Percentiles rank a stretch among this genome's conserved stretches.
phyloP scores from a whole-genome alignment of 2,329 filamentous ascomycete genomes.

The Fusarium chlamydosporum region DNA sequence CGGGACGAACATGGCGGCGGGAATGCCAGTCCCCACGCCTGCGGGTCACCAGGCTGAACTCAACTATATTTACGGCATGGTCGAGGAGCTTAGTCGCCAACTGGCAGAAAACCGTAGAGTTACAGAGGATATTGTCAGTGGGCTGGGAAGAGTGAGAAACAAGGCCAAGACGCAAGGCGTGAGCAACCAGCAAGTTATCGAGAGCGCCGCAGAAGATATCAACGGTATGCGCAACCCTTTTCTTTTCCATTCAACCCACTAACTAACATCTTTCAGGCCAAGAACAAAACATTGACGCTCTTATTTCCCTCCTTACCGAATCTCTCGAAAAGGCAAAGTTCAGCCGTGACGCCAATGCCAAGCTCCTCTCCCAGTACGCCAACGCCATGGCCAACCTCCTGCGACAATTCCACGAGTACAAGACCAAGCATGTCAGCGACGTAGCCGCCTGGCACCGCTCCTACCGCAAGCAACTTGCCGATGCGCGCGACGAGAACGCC shows the following conservation, averaged over 20 bases:
- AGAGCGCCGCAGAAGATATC: constrained; percentile 68
- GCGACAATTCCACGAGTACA: constrained; percentile 76
- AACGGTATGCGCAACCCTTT: constrained; percentile 60
- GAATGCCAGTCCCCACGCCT: constrained; percentile 70
- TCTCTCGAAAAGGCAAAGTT: constrained; percentile 73
- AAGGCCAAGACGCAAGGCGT: constrained; percentile 67
- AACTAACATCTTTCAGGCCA: constrained; percentile 61
- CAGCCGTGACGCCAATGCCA: constrained; percentile 72
- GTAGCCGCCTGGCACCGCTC: constrained; percentile 75
- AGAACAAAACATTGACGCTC: constrained; percentile 71
- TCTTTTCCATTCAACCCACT: not conserved
- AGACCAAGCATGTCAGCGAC: constrained; percentile 72
- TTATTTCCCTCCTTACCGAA: constrained; percentile 72
- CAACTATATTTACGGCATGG: constrained; percentile 77
- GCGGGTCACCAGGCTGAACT: constrained; percentile 77
- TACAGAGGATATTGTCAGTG: constrained; percentile 75
- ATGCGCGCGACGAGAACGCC: constrained; percentile 74
- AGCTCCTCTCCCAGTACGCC: constrained; percentile 71
- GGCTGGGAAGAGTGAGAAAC: constrained; percentile 72
- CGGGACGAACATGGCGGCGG: constrained; percentile 62
- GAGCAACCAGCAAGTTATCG: constrained; percentile 71
- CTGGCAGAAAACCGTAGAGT: constrained; percentile 72
- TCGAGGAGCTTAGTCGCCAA: constrained; percentile 75
- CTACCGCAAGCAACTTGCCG: constrained; percentile 75
- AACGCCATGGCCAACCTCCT: constrained; percentile 70